A percentile compares a stretch with the other conserved stretches of the same genome.
phyloP scores from a whole-genome alignment of 208 protist genomes.

The Trypanosoma avium region DNA sequence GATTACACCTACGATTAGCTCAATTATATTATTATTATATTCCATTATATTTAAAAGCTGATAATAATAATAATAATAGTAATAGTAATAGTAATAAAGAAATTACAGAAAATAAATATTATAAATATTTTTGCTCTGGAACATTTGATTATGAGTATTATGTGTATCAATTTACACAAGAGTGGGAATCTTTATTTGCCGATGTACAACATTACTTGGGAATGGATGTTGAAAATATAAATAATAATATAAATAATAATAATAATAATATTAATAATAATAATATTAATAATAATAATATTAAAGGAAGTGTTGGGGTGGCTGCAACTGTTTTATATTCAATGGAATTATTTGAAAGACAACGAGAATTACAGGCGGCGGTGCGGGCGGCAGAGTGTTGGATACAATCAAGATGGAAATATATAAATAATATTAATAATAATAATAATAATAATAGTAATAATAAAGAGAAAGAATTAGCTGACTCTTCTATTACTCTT shows the following conservation, averaged over 20 bases:
- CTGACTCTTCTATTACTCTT: background rate
- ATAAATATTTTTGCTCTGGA: constrained; percentile 25
- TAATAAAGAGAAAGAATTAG: background rate
- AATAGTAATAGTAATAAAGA: background rate
- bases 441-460: background rate
- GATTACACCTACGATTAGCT: constrained; percentile 33
- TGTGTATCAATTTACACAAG: constrained; percentile 37
- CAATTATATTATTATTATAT: constrained; percentile 62
- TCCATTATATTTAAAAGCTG: constrained; percentile 31
- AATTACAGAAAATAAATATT: constrained; percentile 14
- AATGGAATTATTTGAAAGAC: constrained; percentile 69
- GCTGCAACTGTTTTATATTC: constrained; percentile 61
- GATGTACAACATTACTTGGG: constrained; percentile 36
- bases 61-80: background rate
- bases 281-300: background rate
- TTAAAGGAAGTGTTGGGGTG: constrained; percentile 37
- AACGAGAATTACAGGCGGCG: constrained; percentile 34
- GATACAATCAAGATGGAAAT: constrained; percentile 33
- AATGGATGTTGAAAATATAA: background rate
- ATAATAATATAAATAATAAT: background rate
- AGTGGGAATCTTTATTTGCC: constrained; percentile 48
- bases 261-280: background rate
- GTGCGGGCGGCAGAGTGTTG: constrained; percentile 37
- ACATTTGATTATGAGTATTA: constrained; percentile 49
- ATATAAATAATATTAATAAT: background rate